Conservation (phyloP, 805 yeast genomes). For the Wickerhamiella azyma region DNA sequence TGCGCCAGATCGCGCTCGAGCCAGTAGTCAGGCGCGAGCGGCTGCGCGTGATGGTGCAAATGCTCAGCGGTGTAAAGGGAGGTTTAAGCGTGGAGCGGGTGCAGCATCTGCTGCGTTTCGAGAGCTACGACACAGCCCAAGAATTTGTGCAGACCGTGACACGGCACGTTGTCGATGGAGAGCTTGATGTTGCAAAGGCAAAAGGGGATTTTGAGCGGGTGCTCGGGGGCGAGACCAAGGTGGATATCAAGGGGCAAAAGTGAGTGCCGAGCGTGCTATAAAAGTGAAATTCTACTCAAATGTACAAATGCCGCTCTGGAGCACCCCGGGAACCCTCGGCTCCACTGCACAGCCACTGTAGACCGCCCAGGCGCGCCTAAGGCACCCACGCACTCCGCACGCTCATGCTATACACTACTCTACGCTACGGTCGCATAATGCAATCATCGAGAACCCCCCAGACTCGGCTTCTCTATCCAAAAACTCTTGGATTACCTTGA, state of each 20-base stretch:
- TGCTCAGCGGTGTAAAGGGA: constrained; percentile 32
- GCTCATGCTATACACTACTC: background rate
- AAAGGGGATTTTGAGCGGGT: constrained; percentile 26
- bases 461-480: constrained; percentile 32
- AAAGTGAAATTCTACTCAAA: too few relatives aligned
- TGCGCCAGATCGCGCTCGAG: constrained; percentile 35
- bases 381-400: too few relatives aligned
- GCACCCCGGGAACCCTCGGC: too few relatives aligned
- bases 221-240: constrained; percentile 30
- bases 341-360: too few relatives aligned
- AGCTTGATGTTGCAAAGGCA: constrained; percentile 20
- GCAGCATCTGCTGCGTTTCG: constrained; percentile 26
- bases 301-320: too few relatives aligned
- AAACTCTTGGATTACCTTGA: constrained; percentile 49
- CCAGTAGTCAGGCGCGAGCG: constrained; percentile 47
- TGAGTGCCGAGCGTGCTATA: too few relatives aligned
- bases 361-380: too few relatives aligned
- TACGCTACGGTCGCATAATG: constrained; percentile 23
- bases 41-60: constrained; percentile 38
- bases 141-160: constrained; percentile 1
- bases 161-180: background rate
- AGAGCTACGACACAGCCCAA: constrained; percentile 14
- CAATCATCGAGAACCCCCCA: constrained; percentile 59
- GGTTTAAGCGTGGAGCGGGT: constrained; percentile 19
- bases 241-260: constrained; percentile 84